phyloP scores from a whole-genome alignment of 192 early-diverging fungal species.

The Coemansia sp. region DNA sequence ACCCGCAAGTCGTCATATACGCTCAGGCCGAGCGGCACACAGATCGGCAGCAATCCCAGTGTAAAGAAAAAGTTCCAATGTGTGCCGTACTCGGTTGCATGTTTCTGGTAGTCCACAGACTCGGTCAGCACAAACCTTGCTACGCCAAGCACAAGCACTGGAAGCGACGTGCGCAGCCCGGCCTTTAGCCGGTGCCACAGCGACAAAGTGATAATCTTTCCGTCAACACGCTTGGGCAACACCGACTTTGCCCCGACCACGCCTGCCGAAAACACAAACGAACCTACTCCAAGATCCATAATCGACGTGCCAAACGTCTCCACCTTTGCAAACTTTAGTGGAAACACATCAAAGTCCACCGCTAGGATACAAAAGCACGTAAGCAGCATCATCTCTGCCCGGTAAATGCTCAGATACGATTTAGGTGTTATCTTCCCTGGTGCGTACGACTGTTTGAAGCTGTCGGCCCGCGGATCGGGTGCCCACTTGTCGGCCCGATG shows the following conservation, averaged over 20 bases:
- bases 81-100: conserved; percentile 91
- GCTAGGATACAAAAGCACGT: conserved; percentile 88
- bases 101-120: conserved; percentile 89
- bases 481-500: conserved; percentile 52
- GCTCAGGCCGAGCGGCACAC: conserved; percentile 64
- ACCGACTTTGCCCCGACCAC: conserved; percentile 72
- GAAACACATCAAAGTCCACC: conserved; percentile 92
- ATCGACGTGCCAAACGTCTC: conserved; percentile 89
- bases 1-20: conserved; percentile 60
- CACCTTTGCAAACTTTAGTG: conserved; percentile 84
- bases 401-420: conserved; percentile 66
- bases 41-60: conserved; percentile 78
- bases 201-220: conserved; percentile 20
- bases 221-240: conserved; percentile 36
- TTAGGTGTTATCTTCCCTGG: conserved; percentile 42
- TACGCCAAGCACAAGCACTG: conserved; percentile 75
- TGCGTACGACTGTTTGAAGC: conserved; percentile 31
- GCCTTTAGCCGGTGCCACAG: conserved; percentile 53
- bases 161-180: conserved; percentile 57
- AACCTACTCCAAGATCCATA: conserved; percentile 95
- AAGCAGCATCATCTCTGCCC: conserved; percentile 74
- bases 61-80: conserved; percentile 99
- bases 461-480: conserved; percentile 45
- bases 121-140: conserved; percentile 69
- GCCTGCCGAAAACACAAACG: conserved; percentile 90